These are phyloP conservation scores for Mortierella sp. DNA, from an alignment of 371 early-diverging fungal species.

Conservation along the genomic window DNA sequence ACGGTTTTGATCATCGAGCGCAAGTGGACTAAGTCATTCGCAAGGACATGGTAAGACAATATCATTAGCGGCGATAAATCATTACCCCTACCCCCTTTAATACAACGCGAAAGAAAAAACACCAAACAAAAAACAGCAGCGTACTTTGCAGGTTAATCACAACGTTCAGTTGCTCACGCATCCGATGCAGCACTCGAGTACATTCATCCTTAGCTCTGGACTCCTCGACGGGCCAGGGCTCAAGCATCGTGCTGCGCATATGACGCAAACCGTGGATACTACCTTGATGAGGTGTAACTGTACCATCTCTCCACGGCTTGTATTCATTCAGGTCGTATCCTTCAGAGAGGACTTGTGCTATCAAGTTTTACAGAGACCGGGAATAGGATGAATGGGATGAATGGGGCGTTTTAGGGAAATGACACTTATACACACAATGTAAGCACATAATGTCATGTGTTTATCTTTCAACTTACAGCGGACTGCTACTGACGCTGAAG, in stretches of 20 bases:
- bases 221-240: slow-evolving; percentile 47
- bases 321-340: slow-evolving; percentile 45
- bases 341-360: slow-evolving; percentile 38
- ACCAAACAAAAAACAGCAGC: not conserved
- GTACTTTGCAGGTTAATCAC: slow-evolving; percentile 53
- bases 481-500: slow-evolving; percentile 4
- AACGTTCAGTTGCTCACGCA: slow-evolving; percentile 53
- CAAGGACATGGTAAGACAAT: too few species aligned
- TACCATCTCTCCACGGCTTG: slow-evolving; percentile 47
- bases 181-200: slow-evolving; percentile 44
- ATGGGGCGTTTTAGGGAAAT: too few species aligned
- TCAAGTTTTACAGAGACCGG: too few species aligned
- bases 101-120: too few species aligned
- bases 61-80: too few species aligned
- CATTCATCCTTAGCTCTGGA: slow-evolving; percentile 45
- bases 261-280: slow-evolving; percentile 13
- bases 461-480: too few species aligned
- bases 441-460: too few species aligned
- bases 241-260: slow-evolving; percentile 21
- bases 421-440: too few species aligned
- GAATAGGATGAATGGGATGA: too few species aligned
- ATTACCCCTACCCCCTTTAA: too few species aligned
- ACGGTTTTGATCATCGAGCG: slow-evolving; percentile 46
- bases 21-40: slow-evolving; percentile 40
- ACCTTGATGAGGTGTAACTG: slow-evolving; percentile 27